These are phyloP conservation scores for Tricholoma sp. DNA, from an alignment of 768 basidiomycete genomes.

Conservation along the genomic window DNA sequence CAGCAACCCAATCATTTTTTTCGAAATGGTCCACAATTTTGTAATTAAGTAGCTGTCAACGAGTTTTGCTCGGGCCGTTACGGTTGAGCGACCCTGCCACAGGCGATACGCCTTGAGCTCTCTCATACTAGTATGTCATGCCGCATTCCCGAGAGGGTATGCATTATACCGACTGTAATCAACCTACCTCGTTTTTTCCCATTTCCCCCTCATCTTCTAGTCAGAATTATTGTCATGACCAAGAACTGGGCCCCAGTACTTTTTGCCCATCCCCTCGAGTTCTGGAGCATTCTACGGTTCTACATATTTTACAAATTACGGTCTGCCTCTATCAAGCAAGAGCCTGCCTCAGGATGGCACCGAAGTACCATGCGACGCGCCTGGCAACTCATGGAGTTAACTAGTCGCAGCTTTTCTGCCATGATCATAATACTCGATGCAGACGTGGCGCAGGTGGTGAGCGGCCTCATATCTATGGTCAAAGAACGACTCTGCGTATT, in stretches of 20 bases:
- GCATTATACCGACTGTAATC: no score
- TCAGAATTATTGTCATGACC: not conserved
- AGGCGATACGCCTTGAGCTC: no score
- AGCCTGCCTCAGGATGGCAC: not conserved
- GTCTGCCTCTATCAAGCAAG: not conserved
- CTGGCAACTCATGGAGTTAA: not conserved
- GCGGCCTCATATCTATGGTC: not conserved
- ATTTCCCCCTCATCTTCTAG: not conserved
- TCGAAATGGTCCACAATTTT: no score
- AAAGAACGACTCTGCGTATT: not conserved
- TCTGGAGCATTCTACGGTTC: not conserved
- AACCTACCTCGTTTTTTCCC: not conserved
- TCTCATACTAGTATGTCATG: no score
- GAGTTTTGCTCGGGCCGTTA: no score
- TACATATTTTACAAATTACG: not conserved
- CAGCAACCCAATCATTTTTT: no score
- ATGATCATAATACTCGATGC: not conserved
- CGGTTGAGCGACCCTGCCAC: no score
- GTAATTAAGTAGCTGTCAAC: no score
- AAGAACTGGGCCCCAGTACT: not conserved
- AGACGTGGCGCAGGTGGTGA: not conserved
- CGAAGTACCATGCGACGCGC: not conserved
- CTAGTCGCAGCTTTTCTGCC: not conserved
- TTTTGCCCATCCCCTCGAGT: not conserved
- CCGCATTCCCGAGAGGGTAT: no score